These are phyloP conservation scores for Apiospora malaysiana DNA, from an alignment of 2,329 filamentous ascomycete genomes.

Conservation along the genomic window DNA sequence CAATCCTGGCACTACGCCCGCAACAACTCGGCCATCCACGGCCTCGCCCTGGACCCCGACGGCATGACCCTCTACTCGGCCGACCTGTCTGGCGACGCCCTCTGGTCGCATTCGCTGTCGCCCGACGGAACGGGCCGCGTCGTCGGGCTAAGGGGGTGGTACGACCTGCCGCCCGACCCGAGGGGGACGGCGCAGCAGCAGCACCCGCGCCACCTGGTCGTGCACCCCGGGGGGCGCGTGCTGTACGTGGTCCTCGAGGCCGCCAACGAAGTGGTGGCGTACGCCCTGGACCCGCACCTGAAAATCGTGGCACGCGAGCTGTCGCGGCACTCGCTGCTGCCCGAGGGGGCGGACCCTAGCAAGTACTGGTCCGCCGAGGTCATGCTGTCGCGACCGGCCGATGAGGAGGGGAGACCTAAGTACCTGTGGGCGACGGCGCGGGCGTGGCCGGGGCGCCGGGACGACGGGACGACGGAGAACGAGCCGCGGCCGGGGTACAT, in stretches of 20 bases:
- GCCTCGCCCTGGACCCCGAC: constrained; percentile 26
- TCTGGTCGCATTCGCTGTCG: constrained; percentile 32
- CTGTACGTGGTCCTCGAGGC: constrained; percentile 31
- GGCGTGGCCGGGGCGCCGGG: constrained; percentile 10
- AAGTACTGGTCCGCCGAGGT: constrained; percentile 33
- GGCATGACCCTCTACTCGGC: constrained; percentile 28
- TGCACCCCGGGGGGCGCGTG: constrained; percentile 27
- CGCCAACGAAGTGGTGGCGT: constrained; percentile 26
- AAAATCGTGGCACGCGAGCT: neutral
- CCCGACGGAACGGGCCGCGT: constrained; percentile 4
- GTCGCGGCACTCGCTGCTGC: constrained; percentile 27
- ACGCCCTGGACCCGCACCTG: constrained; percentile 22
- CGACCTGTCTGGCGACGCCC: constrained; percentile 28
- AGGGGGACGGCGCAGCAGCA: too few species aligned
- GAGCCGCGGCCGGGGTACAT: constrained; percentile 28
- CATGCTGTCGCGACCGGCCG: constrained; percentile 27
- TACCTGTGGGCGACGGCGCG: constrained; percentile 32
- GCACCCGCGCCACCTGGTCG: constrained; percentile 28
- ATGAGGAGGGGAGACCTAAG: neutral
- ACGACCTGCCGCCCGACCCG: neutral
- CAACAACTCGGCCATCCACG: constrained; percentile 29
- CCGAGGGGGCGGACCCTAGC: constrained; percentile 20
- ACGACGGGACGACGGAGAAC: neutral
- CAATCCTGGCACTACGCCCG: constrained; percentile 27
- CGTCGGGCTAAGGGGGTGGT: neutral